Base-by-base conservation (phyloP, 2,329 filamentous ascomycete species). In the Hypoxylon sp. region DNA sequence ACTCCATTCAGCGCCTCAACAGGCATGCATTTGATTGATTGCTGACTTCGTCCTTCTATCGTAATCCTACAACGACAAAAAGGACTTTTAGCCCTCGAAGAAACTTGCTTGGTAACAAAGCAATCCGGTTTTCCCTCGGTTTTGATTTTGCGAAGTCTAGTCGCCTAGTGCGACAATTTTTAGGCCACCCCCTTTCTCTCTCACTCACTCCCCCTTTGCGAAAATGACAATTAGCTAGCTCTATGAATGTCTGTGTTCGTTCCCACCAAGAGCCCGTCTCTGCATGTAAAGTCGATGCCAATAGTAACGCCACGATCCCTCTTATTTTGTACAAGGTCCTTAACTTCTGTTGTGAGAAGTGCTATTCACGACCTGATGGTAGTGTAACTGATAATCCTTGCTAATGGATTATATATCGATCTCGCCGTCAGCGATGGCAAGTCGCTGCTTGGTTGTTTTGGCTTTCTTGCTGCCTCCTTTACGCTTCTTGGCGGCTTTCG, bases 371-470 rank as follows among this genome's bases (percentile, higher is more conserved):
- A 54, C 46, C 40, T 44, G 50, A 25, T 50, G 25, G 25, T 48
- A 30, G 40, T 54, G 10, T 35, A 8, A 44, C 46, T 33, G 10
- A 42, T 49, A 42, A 25, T 10, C 27, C 13, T 25, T 10, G 11
- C 37, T 46, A 59, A 37, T 30, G 8, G 55, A 25, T 77, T 61
- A 79, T n/a, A 77, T 69, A 35, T 84, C 82, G 54, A 85, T 80
- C 73, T 85, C 80, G 57, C 89, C 90, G 73, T 92, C 90, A 2
- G 89, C 90, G 78, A 92, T 89, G 20, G 89, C 89, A 60, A 92
- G 84, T 64, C 90, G 83, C 77, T 92, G 89, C 79, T 91, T 91
- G 2, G 89, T 85, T 14, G 89, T 91, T 81, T 92, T 92, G 64
- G 89, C 89, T 77, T 88, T 88, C 79, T 91, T 90, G 63, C 84